Base-by-base conservation (phyloP, 2,329 filamentous ascomycete species). In the Anisogramma anomala region DNA sequence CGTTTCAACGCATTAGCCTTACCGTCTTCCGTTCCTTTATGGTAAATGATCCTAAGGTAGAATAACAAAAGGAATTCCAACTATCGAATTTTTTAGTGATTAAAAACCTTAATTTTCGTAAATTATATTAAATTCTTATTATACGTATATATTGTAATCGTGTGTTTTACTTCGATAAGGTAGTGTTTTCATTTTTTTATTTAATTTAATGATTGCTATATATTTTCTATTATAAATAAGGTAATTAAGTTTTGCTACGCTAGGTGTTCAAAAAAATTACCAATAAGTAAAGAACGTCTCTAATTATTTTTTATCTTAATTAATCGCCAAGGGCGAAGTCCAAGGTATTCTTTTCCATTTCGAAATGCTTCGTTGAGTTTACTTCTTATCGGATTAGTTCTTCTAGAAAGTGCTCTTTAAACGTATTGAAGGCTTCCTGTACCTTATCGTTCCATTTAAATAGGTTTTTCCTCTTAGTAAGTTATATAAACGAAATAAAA, bases 51-150 rank as follows among this genome's bases (percentile, higher is more conserved):
- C 6, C 7, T 8, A 13, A 27, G 11, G 25, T 27, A 6, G 11
- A 27, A 27, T 13, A 4, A 5, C 11, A 10, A 27, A 4, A 27
- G 11, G 25, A 27, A 27, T 13, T 27, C 25, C 7, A 10, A 8
- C 25, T 10, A 27, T 8, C 25, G 6, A 13, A 13, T 13, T 13
- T 27, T 5, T 27, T 10, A 4, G 6, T 27, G 6, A 10, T 13
- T 27, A 10, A 27, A 10, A 13, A 4, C 25, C 11, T 27, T 27
- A 10, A 4, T 27, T 4, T 5, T 27, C 7, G 47, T 55, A 39
- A 59, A 59, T 33, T 52, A 52, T 14, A 43, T 26, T 15, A 60
- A 35, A 23, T 58, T 58, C 37, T 54, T 50, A 42, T 58, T 40
- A 40, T 55, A 44, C 14, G 42, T 50, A 32, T 46, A 38, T 2